Evolutionary conservation across 225 moss, liverwort and hornwort species (phyloP).

Genomic region (Physcomitrium patens): DNA sequence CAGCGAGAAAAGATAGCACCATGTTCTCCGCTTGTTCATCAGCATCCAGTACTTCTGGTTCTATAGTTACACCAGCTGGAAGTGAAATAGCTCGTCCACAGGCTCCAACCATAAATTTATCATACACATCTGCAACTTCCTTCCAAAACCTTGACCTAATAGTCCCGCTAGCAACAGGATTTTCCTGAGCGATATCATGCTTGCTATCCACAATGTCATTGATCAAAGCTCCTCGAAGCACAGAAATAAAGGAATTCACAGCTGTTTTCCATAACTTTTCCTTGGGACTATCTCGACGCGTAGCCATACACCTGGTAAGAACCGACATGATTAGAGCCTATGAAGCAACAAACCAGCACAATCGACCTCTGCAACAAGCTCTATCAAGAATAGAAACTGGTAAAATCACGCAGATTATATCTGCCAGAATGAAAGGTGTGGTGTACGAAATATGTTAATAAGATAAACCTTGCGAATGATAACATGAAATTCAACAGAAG

Average conservation of each 20-base stretch:
- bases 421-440: conserved; percentile 5
- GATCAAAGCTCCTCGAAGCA: conserved; percentile 72
- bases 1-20: conserved; percentile 75
- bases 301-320: conserved; percentile 76
- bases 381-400: conserved; percentile 1
- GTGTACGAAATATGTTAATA: not conserved
- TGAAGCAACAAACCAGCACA: conserved; percentile 23
- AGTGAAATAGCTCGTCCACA: conserved; percentile 85
- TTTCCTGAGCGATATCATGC: conserved; percentile 46
- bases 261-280: conserved; percentile 85
- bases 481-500: not conserved
- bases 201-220: conserved; percentile 53
- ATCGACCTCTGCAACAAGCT: conserved; percentile 12
- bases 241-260: conserved; percentile 69
- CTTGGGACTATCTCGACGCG: conserved; percentile 81
- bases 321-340: conserved; percentile 23
- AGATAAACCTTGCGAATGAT: too few relatives aligned
- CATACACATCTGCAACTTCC: conserved; percentile 88
- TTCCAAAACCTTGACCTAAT: conserved; percentile 90
- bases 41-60: conserved; percentile 64
- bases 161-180: conserved; percentile 55
- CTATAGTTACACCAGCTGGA: conserved; percentile 59
- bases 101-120: conserved; percentile 92
- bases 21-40: conserved; percentile 85
- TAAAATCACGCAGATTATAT: not conserved